Evolutionary conservation across 2,329 filamentous ascomycete species (phyloP).

Genomic region (Magnaporthales sp.): DNA sequence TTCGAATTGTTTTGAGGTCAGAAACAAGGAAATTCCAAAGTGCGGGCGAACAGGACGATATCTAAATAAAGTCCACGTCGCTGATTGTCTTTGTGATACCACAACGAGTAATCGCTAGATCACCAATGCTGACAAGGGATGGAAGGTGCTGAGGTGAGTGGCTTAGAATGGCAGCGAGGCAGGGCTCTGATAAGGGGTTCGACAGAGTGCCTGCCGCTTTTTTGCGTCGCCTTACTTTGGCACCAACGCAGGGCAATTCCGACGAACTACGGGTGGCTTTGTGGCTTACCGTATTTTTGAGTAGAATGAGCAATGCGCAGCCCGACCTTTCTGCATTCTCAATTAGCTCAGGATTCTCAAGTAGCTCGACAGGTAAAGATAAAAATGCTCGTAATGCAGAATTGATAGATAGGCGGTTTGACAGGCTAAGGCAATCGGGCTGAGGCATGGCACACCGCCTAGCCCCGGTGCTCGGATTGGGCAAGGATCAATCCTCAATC

Average conservation of each 20-base stretch:
- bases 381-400: neutral
- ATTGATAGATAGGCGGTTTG: neutral
- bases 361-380: neutral
- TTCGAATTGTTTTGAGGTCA: neutral
- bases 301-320: neutral
- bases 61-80: neutral
- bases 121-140: neutral
- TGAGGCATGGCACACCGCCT: neutral
- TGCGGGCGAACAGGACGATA: neutral
- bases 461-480: neutral
- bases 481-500: neutral
- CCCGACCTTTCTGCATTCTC: neutral
- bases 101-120: neutral
- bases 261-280: neutral
- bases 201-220: neutral
- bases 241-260: neutral
- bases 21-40: neutral
- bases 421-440: neutral
- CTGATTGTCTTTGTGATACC: neutral
- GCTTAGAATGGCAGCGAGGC: neutral
- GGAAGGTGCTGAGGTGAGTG: neutral
- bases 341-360: neutral
- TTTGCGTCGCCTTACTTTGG: slow-evolving; percentile 1
- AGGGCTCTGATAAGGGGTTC: neutral
- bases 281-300: slow-evolving; percentile 1